A percentile compares a stretch with the other conserved stretches of the same genome.
Conservation (phyloP, 73 alveolate genomes). For the Tetrahymena elliotti region DNA sequence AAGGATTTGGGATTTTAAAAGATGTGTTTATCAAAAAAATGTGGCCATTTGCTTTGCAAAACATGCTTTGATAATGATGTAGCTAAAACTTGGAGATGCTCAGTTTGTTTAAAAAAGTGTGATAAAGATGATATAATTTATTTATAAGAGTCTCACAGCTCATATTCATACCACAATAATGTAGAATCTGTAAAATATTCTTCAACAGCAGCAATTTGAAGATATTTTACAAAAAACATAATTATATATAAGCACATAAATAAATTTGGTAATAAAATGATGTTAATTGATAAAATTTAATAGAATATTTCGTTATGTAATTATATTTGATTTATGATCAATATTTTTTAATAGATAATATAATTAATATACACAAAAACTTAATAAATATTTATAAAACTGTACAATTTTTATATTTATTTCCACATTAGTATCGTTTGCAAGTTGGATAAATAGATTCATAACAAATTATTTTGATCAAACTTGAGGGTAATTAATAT, state of each 20-base stretch:
- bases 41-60: constrained; percentile 92
- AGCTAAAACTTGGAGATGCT: constrained; percentile 40
- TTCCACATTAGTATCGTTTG: background rate
- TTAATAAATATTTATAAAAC: no score
- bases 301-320: background rate
- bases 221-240: background rate
- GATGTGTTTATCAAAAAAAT: constrained; percentile 60
- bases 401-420: no score
- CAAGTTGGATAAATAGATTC: no score
- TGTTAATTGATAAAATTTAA: background rate
- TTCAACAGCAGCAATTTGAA: background rate
- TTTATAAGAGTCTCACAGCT: constrained; percentile 12
- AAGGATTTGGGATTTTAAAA: constrained; percentile 66
- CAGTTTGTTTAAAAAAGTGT: constrained; percentile 28
- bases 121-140: constrained; percentile 32
- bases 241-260: no score
- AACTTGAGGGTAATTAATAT: background rate
- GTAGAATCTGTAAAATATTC: background rate
- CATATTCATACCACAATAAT: background rate
- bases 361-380: background rate
- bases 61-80: constrained; percentile 50
- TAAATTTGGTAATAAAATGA: no score
- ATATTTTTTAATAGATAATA: no score
- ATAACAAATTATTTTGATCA: no score
- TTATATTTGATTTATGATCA: background rate